These are phyloP conservation scores for Neofusicoccum kwambonambiense DNA, from an alignment of 2,329 filamentous ascomycete genomes.

Conservation along the genomic window DNA sequence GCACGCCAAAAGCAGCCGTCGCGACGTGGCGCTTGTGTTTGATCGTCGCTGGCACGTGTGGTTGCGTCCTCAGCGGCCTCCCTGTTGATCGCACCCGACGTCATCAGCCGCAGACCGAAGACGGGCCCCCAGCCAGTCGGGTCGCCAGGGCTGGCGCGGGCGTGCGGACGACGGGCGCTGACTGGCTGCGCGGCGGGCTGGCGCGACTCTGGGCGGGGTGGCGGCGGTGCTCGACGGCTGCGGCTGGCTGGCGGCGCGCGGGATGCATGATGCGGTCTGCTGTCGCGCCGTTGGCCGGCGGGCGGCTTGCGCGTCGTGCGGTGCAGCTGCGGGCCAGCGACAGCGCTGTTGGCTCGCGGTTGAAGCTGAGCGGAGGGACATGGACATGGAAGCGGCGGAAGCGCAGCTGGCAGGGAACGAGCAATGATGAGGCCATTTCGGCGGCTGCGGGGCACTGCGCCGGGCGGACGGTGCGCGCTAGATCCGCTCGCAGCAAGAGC, in stretches of 20 bases:
- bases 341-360: background rate
- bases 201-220: background rate
- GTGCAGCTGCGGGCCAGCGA: background rate
- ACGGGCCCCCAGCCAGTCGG: background rate
- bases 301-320: background rate
- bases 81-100: background rate
- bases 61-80: background rate
- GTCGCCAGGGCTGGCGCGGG: background rate
- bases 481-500: background rate
- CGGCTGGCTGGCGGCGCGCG: background rate
- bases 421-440: constrained; percentile 12
- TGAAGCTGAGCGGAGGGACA: background rate
- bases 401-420: constrained; percentile 1
- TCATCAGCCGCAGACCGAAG: background rate
- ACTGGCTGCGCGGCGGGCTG: background rate
- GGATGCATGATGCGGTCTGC: too few species aligned
- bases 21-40: constrained; percentile 8
- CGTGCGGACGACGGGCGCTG: background rate
- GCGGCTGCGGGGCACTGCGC: constrained; percentile 5
- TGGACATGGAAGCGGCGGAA: background rate
- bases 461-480: constrained; percentile 9
- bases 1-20: background rate
- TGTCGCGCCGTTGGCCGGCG: background rate
- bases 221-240: background rate
- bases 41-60: constrained; percentile 5